A percentile compares a stretch with the other conserved stretches of the same genome.
Conservation (phyloP, 208 protist species). For the Leishmania amazonensis region DNA sequence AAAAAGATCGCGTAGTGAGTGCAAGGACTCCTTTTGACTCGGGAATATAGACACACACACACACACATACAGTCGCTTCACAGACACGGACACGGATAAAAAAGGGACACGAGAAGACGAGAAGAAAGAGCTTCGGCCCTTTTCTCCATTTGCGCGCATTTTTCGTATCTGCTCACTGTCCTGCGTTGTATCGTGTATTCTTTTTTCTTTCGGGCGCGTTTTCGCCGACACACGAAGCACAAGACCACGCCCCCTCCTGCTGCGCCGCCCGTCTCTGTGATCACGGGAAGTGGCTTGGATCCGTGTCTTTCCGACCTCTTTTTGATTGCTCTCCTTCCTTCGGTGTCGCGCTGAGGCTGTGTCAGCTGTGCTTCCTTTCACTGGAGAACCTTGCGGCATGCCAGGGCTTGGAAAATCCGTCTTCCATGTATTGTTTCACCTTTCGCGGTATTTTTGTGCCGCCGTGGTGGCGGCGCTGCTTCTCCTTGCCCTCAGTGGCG, state of each 20-base stretch:
- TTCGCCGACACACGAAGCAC: too few relatives aligned
- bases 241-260: background rate
- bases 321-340: background rate
- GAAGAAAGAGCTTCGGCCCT: background rate
- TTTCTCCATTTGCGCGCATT: background rate
- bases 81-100: background rate
- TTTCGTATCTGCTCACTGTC: background rate
- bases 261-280: background rate
- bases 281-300: background rate
- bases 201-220: background rate
- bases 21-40: background rate
- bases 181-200: background rate
- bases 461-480: slow-evolving; percentile 16
- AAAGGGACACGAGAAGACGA: background rate
- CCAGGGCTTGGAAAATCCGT: background rate
- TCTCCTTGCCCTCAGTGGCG: slow-evolving; percentile 22
- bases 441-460: slow-evolving; percentile 10
- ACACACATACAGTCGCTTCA: too few relatives aligned
- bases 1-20: background rate
- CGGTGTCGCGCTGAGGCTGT: background rate
- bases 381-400: slow-evolving; percentile 7
- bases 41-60: background rate
- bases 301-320: background rate
- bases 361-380: background rate
- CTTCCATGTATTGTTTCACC: slow-evolving; percentile 7